phyloP scores from a whole-genome alignment of 1,139 yeast genomes.

The Meyerozyma smithsonii region DNA sequence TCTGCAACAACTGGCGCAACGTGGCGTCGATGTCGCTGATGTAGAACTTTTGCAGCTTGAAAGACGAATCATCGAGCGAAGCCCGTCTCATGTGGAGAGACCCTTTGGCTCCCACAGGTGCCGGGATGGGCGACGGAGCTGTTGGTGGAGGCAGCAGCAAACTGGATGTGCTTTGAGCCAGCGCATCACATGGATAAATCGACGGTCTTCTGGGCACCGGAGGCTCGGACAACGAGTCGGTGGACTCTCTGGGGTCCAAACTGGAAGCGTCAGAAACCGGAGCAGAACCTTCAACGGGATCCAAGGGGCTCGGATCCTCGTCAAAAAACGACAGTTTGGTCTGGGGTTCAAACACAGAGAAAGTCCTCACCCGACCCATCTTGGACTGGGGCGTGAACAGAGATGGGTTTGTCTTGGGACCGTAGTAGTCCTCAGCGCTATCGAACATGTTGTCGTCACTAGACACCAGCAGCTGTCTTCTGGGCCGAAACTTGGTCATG shows the following conservation, averaged over 20 bases:
- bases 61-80: slow-evolving; percentile 57
- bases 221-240: not conserved
- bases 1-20: slow-evolving; percentile 58
- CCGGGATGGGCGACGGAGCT: not conserved
- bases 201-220: not conserved
- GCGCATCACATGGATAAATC: not conserved
- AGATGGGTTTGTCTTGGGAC: slow-evolving; percentile 57
- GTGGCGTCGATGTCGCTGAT: slow-evolving; percentile 76
- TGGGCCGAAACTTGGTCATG: too few species aligned
- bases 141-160: slow-evolving; percentile 3
- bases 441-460: slow-evolving; percentile 61
- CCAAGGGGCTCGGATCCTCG: not conserved
- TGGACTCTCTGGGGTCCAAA: not conserved
- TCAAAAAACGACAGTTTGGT: slow-evolving; percentile 10
- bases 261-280: not conserved
- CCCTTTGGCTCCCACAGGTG: not conserved
- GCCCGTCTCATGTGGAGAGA: slow-evolving; percentile 42
- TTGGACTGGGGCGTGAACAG: slow-evolving; percentile 29
- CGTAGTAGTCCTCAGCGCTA: slow-evolving; percentile 66
- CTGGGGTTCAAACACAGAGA: slow-evolving; percentile 38
- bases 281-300: not conserved
- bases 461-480: slow-evolving; percentile 6
- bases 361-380: slow-evolving; percentile 47
- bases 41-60: slow-evolving; percentile 52
- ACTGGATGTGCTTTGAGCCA: not conserved